These are phyloP conservation scores for Geotrichum siamense DNA, from an alignment of 1,139 yeast species.

Conservation along the genomic window DNA sequence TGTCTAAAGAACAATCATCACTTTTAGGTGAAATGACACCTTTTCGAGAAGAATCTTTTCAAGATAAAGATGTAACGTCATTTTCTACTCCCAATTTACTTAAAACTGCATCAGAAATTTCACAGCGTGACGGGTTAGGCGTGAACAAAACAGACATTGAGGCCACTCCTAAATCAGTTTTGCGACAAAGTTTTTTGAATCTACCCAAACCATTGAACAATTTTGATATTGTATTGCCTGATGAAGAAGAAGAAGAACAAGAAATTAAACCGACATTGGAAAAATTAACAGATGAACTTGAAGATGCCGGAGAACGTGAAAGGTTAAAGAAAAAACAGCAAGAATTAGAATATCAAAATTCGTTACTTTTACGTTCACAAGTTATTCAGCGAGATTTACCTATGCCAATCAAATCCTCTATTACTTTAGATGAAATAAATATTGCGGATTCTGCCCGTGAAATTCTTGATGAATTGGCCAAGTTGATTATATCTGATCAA, in stretches of 20 bases:
- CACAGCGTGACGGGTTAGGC: conserved; percentile 25
- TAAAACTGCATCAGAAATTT: conserved; percentile 16
- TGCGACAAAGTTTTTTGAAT: conserved; percentile 34
- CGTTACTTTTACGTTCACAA: conserved; percentile 40
- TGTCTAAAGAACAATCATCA: conserved; percentile 30
- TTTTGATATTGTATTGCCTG: conserved; percentile 44
- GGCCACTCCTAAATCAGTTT: conserved; percentile 22
- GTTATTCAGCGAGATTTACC: conserved; percentile 47
- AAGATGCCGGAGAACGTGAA: conserved; percentile 38
- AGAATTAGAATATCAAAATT: conserved; percentile 26
- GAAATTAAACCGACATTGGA: conserved; percentile 14
- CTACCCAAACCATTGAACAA: conserved; percentile 55
- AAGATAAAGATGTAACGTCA: conserved; percentile 13
- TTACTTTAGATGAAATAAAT: conserved; percentile 10
- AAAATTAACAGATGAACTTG: conserved; percentile 18
- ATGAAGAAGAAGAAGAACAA: conserved; percentile 29
- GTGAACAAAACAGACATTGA: conserved; percentile 20
- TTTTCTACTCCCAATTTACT: conserved; percentile 25
- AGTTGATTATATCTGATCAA: conserved; percentile 45
- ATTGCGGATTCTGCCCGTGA: conserved; percentile 3
- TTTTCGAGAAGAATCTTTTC: conserved; percentile 20
- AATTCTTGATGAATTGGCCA: conserved; percentile 37
- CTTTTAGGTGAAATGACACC: conserved; percentile 29
- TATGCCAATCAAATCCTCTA: conserved; percentile 25
- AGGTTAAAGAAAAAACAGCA: conserved; percentile 26